A percentile compares a stretch with the other conserved stretches of the same genome.
These are phyloP conservation scores for Ophiognomonia clavigignenti-juglandacearum DNA, from an alignment of 2,329 filamentous ascomycete species.

Conservation along the genomic window DNA sequence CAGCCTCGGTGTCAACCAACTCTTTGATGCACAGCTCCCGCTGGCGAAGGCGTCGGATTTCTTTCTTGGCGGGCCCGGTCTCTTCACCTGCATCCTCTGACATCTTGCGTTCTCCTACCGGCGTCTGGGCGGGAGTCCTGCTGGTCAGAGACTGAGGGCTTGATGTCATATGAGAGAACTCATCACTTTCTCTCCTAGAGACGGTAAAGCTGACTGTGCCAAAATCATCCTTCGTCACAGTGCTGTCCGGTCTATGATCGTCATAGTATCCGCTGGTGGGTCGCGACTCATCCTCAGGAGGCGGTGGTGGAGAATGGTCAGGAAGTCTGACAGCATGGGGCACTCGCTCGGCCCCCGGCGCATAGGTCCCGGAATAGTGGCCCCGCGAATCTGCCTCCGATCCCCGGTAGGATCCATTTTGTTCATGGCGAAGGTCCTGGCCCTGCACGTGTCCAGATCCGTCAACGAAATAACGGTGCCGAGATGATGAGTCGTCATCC, in stretches of 20 bases:
- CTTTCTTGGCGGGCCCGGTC: slow-evolving; percentile 42
- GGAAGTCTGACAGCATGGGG: slow-evolving; percentile 31
- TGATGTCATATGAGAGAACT: slow-evolving; percentile 36
- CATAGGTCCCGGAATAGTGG: slow-evolving; percentile 43
- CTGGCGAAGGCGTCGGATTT: slow-evolving; percentile 69
- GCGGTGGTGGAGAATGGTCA: slow-evolving; percentile 46
- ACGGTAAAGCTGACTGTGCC: slow-evolving; percentile 36
- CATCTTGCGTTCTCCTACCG: slow-evolving; percentile 30
- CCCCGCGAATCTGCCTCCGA: slow-evolving; percentile 47
- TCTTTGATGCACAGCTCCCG: slow-evolving; percentile 86
- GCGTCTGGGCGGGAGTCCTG: slow-evolving; percentile 32
- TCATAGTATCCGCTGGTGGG: slow-evolving; percentile 37
- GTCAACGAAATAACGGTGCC: slow-evolving; percentile 8
- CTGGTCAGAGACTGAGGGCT: slow-evolving; percentile 41
- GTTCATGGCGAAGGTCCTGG: slow-evolving; percentile 3
- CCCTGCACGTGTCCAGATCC: slow-evolving; percentile 1
- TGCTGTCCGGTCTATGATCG: slow-evolving; percentile 37
- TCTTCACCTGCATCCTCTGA: slow-evolving; percentile 31
- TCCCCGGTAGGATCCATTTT: slow-evolving; percentile 31
- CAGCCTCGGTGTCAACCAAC: slow-evolving; percentile 85
- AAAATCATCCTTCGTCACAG: slow-evolving; percentile 35
- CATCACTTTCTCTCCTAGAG: slow-evolving; percentile 42
- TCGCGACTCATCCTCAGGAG: slow-evolving; percentile 33
- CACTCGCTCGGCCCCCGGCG: slow-evolving; percentile 3
- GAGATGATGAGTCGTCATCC: slow-evolving; percentile 12